Evolutionary conservation across 768 basidiomycete species (phyloP).

Genomic region (Termitomyces sp.): DNA sequence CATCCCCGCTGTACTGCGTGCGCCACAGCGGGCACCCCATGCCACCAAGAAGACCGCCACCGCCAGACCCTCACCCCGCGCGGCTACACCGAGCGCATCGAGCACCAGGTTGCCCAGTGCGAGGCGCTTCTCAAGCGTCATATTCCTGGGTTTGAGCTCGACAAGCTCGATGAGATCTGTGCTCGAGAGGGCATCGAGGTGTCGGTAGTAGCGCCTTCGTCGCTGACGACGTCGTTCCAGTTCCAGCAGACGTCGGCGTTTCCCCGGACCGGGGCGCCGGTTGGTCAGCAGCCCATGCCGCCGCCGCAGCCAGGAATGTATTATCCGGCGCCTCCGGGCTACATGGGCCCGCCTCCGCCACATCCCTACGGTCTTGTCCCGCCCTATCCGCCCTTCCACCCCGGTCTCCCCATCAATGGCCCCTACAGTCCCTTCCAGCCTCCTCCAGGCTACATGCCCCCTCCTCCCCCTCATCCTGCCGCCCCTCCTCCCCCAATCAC

Average conservation of each 20-base stretch:
- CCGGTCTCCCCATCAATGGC: conserved; percentile 28
- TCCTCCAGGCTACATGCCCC: conserved; percentile 23
- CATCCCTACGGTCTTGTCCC: conserved; percentile 35
- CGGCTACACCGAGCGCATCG: conserved; percentile 78
- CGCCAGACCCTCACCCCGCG: conserved; percentile 81
- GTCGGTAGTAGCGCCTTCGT: conserved; percentile 17
- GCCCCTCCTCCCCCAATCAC: conserved; percentile 24
- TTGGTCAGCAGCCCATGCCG: conserved; percentile 31
- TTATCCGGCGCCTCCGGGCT: conserved; percentile 29
- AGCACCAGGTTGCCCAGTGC: conserved; percentile 75
- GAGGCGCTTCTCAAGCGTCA: conserved; percentile 73
- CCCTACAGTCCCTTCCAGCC: conserved; percentile 57
- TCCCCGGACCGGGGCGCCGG: conserved; percentile 24
- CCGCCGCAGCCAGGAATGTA: conserved; percentile 33
- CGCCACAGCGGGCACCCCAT: conserved; percentile 69
- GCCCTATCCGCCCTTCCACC: conserved; percentile 31
- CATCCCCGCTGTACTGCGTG: conserved; percentile 86
- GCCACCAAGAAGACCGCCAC: conserved; percentile 87
- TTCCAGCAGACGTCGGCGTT: conserved; percentile 23
- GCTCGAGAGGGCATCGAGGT: conserved; percentile 65
- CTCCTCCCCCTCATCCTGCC: conserved; percentile 19
- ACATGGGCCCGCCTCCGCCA: conserved; percentile 36
- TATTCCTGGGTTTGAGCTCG: conserved; percentile 62
- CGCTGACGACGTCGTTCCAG: conserved; percentile 25
- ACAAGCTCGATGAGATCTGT: conserved; percentile 60